These are phyloP conservation scores for Penicillium turbatum DNA, from an alignment of 495 filamentous ascomycete genomes.

Conservation along the genomic window DNA sequence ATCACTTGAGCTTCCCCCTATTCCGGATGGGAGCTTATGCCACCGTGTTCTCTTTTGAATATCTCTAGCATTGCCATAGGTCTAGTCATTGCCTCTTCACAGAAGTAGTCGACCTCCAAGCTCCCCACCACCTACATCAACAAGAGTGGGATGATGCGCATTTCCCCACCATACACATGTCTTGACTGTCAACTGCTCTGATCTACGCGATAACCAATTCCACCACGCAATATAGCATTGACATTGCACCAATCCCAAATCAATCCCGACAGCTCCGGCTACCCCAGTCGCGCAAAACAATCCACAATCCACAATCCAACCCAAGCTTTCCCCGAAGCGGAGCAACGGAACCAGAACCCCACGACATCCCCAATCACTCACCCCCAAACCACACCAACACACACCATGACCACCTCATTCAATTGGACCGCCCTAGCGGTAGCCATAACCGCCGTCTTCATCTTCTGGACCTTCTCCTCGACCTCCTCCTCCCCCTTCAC, in stretches of 20 bases:
- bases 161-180: conserved; percentile 19
- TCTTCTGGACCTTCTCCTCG: conserved; percentile 48
- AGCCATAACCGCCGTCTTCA: conserved; percentile 32
- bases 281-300: neutral
- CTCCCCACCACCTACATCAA: neutral
- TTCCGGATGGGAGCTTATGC: conserved; percentile 15
- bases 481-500: conserved; percentile 58
- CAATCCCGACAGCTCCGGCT: neutral
- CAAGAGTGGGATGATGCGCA: conserved; percentile 15
- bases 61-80: neutral
- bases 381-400: neutral
- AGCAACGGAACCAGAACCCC: neutral
- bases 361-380: neutral
- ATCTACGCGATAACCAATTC: conserved; percentile 7
- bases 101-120: neutral
- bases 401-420: conserved; percentile 16
- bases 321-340: neutral
- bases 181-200: conserved; percentile 13
- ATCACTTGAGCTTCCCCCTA: conserved; percentile 20
- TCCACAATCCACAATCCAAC: no score
- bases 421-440: conserved; percentile 28
- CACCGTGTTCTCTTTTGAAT: conserved; percentile 25
- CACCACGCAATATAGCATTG: neutral
- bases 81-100: neutral
- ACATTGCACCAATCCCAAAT: neutral